Percentiles rank a stretch among this genome's conserved stretches.
Evolutionary conservation across 345 rosid genomes (phyloP).

Genomic region (Pistacia vera): DNA sequence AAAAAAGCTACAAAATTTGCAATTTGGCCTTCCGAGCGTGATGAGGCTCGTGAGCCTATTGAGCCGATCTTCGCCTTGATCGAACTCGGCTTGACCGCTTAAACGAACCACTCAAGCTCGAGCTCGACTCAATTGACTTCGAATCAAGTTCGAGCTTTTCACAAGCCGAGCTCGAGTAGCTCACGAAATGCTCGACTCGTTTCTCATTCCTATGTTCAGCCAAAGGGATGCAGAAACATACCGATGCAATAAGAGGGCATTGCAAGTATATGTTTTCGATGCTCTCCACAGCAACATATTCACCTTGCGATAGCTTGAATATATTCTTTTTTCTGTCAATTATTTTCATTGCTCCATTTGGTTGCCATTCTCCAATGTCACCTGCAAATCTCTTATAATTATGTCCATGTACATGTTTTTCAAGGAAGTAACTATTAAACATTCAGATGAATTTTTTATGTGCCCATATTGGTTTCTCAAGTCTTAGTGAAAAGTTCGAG

Average conservation of each 20-base stretch:
- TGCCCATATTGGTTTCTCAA: neutral
- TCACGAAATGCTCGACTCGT: too few relatives aligned
- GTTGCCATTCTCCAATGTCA: conserved; percentile 92
- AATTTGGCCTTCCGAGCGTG: too few relatives aligned
- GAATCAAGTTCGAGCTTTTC: too few relatives aligned
- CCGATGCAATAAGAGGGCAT: conserved; percentile 78
- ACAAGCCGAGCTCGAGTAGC: too few relatives aligned
- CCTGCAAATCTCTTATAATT: conserved; percentile 42
- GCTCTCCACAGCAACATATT: conserved; percentile 91
- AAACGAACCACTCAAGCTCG: too few relatives aligned
- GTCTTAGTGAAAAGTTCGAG: neutral
- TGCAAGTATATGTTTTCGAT: conserved; percentile 72
- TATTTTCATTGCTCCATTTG: conserved; percentile 86
- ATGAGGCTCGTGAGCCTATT: too few relatives aligned
- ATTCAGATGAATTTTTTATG: neutral
- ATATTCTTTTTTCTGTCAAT: conserved; percentile 95
- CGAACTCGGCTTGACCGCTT: too few relatives aligned
- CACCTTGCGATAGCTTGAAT: conserved; percentile 94
- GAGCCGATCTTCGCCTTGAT: too few relatives aligned
- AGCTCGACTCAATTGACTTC: too few relatives aligned
- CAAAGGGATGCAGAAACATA: conserved; percentile 24
- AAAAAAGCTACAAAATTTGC: too few relatives aligned
- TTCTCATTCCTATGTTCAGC: too few relatives aligned
- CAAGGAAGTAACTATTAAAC: neutral
- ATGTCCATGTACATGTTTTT: neutral